Base-by-base conservation (phyloP, 2,329 filamentous ascomycete species). In the Hypoxylon sp. region DNA sequence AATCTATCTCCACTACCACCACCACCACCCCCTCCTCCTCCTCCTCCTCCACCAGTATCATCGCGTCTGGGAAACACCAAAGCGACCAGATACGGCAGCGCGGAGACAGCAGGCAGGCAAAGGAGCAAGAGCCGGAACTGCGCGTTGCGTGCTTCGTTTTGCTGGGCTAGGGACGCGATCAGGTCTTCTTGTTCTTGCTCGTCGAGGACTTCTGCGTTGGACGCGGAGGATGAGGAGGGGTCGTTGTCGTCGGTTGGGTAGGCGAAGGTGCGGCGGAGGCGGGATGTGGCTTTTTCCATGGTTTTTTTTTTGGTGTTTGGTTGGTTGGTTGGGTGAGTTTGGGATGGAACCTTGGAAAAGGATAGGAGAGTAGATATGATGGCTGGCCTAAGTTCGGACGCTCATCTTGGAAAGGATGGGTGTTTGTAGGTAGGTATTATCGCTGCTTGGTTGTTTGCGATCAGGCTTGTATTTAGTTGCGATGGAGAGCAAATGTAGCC, bases 221-320 rank as follows among this genome's bases (percentile, higher is more conserved):
- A 69, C 60, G 89, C 87, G 71, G 89, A 86, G 11, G 87, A 85
- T 30, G 84, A 79, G 23, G 78, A 80, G 77, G 86, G 83, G 36
- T 86, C 83, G 58, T 78, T 77, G 71, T 84, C 82, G 74, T 91
- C 89, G 62, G 82, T 80, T 3, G 91, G 91, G 80, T 95, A 96
- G 67, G 86, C 87, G 80, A 97, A 96, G 7, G 92, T 91, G 74
- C 87, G 91, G 75, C 94, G 90, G 48, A 96, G 82, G 69, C 92
- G 89, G 57, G 91, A 82, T 41, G 50, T 69, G 56, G 62, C 11
- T 36, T 25, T 45, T 43, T 48, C 13, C 56, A 65, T 53, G 28
- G 25, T 9, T 21, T 48, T 48, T 63, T 48, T 46, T 23, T 53
- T 34, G 11, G 10, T 17, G 21, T 46, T 61, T 43, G 38, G 32